Evolutionary conservation across 306 rosid species (phyloP).

Genomic region (Adenanthera pavonina): DNA sequence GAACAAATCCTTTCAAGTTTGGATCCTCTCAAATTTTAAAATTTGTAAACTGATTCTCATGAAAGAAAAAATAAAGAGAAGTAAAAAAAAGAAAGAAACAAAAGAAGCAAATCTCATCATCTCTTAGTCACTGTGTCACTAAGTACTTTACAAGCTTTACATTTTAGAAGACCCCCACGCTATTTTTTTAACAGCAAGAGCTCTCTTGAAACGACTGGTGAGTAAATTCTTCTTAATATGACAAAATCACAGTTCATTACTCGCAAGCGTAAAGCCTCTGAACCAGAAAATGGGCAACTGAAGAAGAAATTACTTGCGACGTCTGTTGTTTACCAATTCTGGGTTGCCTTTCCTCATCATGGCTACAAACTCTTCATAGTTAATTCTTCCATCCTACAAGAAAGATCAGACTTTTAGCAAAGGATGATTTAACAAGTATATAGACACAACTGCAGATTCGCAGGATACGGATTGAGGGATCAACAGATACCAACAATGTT

Average conservation of each 20-base stretch:
- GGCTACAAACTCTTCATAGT: slow-evolving; percentile 89
- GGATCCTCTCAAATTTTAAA: background rate
- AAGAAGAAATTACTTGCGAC: slow-evolving; percentile 7
- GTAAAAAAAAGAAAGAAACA: background rate
- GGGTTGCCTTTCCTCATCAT: slow-evolving; percentile 97
- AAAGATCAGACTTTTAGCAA: background rate
- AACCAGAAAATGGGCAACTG: background rate
- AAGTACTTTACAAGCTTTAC: background rate
- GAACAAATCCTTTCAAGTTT: slow-evolving; percentile 2
- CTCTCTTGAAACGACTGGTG: background rate
- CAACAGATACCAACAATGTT: background rate
- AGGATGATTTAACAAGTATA: background rate
- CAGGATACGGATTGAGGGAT: background rate
- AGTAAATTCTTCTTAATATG: background rate
- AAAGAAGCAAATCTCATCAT: background rate
- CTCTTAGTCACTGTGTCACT: background rate
- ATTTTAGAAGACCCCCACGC: background rate
- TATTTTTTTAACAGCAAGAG: background rate
- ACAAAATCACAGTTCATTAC: background rate
- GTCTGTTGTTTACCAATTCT: slow-evolving; percentile 41
- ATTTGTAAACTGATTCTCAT: background rate
- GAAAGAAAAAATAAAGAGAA: background rate
- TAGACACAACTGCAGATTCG: background rate
- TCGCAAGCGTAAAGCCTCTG: slow-evolving; percentile 8
- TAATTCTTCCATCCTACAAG: slow-evolving; percentile 85